A percentile compares a stretch with the other conserved stretches of the same genome.
phyloP scores from a whole-genome alignment of 768 basidiomycete genomes.

The Lactarius psammicola region DNA sequence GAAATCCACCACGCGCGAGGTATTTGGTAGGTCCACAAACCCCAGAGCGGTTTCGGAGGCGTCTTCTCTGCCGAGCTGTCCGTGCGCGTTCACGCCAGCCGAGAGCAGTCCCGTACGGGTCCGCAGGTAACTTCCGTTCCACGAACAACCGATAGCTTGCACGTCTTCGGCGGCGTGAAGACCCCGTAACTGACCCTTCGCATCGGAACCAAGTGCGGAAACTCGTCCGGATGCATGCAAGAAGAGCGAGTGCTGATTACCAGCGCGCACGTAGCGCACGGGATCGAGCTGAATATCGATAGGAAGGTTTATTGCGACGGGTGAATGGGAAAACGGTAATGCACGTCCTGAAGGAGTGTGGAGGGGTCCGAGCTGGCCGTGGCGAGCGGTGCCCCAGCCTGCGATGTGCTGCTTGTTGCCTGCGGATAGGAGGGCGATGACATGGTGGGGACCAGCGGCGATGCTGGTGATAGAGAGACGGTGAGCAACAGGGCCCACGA shows the following conservation, averaged over 20 bases:
- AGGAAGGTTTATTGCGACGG: constrained; percentile 38
- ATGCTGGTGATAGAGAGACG: constrained; percentile 44
- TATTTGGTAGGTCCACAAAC: constrained; percentile 37
- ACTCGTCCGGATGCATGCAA: constrained; percentile 47
- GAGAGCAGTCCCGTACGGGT: constrained; percentile 40
- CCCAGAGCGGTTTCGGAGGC: constrained; percentile 23
- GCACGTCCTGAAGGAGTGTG: constrained; percentile 30
- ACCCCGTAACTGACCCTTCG: constrained; percentile 62
- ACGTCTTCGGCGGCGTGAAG: constrained; percentile 34
- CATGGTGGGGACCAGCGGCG: constrained; percentile 70
- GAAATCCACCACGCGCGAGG: constrained; percentile 28
- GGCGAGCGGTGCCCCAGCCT: constrained; percentile 85
- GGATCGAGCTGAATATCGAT: constrained; percentile 22
- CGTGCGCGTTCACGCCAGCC: constrained; percentile 54
- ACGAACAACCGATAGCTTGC: constrained; percentile 56
- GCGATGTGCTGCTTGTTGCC: constrained; percentile 38
- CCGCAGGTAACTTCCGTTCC: constrained; percentile 71
- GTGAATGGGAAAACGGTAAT: constrained; percentile 35
- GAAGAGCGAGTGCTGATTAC: constrained; percentile 54
- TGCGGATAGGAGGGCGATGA: constrained; percentile 47
- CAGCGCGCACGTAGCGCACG: constrained; percentile 40
- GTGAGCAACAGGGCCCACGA: constrained; percentile 29
- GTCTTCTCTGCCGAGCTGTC: constrained; percentile 59
- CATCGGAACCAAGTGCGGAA: constrained; percentile 62
- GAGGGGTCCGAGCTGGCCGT: constrained; percentile 73